Conservation (phyloP, 495 filamentous ascomycete species). For the Pyronema domesticum region DNA sequence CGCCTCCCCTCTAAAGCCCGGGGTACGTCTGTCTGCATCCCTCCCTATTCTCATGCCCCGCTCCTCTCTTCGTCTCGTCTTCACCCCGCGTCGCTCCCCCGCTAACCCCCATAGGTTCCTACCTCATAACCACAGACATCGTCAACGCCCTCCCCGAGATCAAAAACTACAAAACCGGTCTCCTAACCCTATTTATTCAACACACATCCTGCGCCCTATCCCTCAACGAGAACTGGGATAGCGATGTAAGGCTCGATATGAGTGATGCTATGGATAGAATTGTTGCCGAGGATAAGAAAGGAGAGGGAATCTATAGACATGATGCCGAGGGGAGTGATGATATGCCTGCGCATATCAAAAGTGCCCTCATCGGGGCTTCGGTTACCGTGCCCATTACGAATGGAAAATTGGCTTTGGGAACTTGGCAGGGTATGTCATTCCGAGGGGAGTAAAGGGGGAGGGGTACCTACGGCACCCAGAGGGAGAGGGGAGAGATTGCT, state of each 20-base stretch:
- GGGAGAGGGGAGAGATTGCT: conserved; percentile 4
- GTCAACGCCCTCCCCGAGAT: conserved; percentile 54
- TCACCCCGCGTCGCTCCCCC: conserved; percentile 52
- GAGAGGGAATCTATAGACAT: conserved; percentile 70
- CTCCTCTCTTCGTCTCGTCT: too few relatives aligned
- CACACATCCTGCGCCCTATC: conserved; percentile 23
- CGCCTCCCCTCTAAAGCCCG: too few relatives aligned
- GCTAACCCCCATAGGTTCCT: conserved; percentile 45
- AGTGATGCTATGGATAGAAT: conserved; percentile 81
- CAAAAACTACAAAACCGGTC: conserved; percentile 58
- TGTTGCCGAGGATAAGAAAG: conserved; percentile 49
- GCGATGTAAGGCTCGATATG: conserved; percentile 71
- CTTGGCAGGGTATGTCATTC: conserved; percentile 38
- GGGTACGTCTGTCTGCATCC: too few relatives aligned
- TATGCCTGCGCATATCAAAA: conserved; percentile 93
- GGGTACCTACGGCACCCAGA: background rate
- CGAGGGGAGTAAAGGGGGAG: too few relatives aligned
- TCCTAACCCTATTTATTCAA: conserved; percentile 41
- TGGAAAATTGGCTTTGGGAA: conserved; percentile 54
- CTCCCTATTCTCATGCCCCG: too few relatives aligned
- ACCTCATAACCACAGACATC: conserved; percentile 71
- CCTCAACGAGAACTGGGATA: conserved; percentile 75
- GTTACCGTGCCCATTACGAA: conserved; percentile 79
- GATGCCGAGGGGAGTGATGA: conserved; percentile 76
- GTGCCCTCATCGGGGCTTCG: conserved; percentile 67